These are phyloP conservation scores for Logfia minima DNA, from an alignment of 129 eudicot genomes.

Conservation along the genomic window DNA sequence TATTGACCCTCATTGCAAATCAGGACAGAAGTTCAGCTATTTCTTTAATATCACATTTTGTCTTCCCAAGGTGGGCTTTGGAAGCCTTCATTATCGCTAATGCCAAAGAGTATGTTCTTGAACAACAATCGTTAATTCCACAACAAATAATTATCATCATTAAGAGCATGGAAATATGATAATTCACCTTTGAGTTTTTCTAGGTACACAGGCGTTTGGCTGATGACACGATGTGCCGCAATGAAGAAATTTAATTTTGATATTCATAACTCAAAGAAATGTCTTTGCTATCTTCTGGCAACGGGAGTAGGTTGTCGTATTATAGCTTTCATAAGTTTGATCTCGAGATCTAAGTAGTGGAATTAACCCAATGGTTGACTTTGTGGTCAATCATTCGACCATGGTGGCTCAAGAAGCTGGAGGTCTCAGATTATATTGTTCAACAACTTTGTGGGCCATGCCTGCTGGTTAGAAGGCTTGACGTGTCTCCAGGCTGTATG, in stretches of 20 bases:
- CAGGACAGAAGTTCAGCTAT: slow-evolving; percentile 52
- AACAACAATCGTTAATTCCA: background rate
- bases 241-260: slow-evolving; percentile 53
- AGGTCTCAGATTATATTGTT: slow-evolving; percentile 4
- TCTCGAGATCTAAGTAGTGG: slow-evolving; percentile 34
- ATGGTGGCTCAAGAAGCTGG: slow-evolving; percentile 6
- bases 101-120: slow-evolving; percentile 66
- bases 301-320: slow-evolving; percentile 55
- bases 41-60: slow-evolving; percentile 46
- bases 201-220: slow-evolving; percentile 85
- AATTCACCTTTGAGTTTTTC: background rate
- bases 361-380: background rate
- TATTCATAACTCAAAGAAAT: slow-evolving; percentile 46
- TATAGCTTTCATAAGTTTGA: slow-evolving; percentile 66
- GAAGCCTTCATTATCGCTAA: slow-evolving; percentile 86
- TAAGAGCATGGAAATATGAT: background rate
- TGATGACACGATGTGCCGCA: slow-evolving; percentile 78
- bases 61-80: slow-evolving; percentile 90
- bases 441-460: slow-evolving; percentile 16
- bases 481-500: background rate
- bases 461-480: background rate
- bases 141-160: background rate
- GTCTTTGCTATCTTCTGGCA: slow-evolving; percentile 48
- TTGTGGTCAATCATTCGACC: background rate
- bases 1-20: slow-evolving; percentile 77